Base-by-base conservation (phyloP, 2,329 filamentous ascomycete species). In the Orbilia quercus region DNA sequence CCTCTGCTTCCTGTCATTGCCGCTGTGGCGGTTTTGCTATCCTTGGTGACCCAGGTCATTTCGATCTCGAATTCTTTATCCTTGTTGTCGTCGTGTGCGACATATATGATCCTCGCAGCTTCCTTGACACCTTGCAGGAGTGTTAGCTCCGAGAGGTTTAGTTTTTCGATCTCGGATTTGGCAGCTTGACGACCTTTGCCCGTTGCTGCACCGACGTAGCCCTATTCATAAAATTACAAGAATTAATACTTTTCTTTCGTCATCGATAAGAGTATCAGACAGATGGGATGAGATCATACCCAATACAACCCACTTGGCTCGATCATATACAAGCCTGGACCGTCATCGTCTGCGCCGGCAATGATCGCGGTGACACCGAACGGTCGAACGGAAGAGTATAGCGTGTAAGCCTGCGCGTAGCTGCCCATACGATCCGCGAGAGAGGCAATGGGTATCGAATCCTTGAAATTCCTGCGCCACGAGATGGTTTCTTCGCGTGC, bases 41-140 rank as follows among this genome's bases (percentile, higher is more conserved):
- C 82, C 59, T 86, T 87, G 82, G 92, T 97, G 81, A 98, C 91
- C 95, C 95, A 99, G 71, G 91, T 96, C 92, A 99, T 96, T 84
- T 99, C 95, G 72, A 99, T 85, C 87, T 99, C 95, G 79, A 98
- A 99, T 76, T 98, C 95, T 85, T 99, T 99, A 83, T 98, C 95
- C 84, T 98, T 98, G 85, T 94, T 98, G 82, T 99, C 95, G 82
- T 98, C 95, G 81, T 99, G 95, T 53, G 94, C 93, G 73, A 96
- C 88, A 81, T 97, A 96, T 82, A 99, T 98, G 82, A 99, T 99
- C 75, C 92, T 86, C 65, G 95, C 95, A 34, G 95, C 95, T 84
- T 98, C 91, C 85, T 96, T 97, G 79, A 99, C 91, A 55, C 90
- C 95, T 80, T 98, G 89, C 79, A 90, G 84, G 71, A 99, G 84